Evolutionary conservation across 2,329 filamentous ascomycete genomes (phyloP).

Genomic region (Didymella lethalis): DNA sequence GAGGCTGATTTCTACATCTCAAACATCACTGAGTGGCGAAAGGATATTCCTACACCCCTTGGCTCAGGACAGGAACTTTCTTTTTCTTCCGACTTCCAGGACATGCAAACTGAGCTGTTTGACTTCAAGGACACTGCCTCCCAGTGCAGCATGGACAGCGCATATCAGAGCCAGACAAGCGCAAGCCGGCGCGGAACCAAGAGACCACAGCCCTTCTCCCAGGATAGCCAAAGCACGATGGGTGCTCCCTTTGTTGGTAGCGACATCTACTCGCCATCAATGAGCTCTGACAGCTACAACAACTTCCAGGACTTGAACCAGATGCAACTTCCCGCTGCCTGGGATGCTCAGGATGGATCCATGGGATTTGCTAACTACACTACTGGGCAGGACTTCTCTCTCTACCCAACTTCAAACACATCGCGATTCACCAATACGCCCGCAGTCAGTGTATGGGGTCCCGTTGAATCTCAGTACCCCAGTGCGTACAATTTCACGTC

Average conservation of each 20-base stretch:
- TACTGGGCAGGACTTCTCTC: slow-evolving; percentile 47
- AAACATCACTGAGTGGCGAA: slow-evolving; percentile 54
- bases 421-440: slow-evolving; percentile 35
- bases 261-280: slow-evolving; percentile 48
- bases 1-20: slow-evolving; percentile 47
- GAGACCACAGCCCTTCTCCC: slow-evolving; percentile 39
- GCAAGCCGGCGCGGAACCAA: slow-evolving; percentile 44
- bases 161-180: slow-evolving; percentile 52
- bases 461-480: slow-evolving; percentile 38
- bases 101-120: slow-evolving; percentile 48
- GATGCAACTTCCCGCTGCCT: slow-evolving; percentile 43
- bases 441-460: slow-evolving; percentile 34
- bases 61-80: slow-evolving; percentile 47
- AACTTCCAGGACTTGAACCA: slow-evolving; percentile 48
- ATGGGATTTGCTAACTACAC: slow-evolving; percentile 50
- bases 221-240: slow-evolving; percentile 43
- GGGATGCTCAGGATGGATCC: slow-evolving; percentile 43
- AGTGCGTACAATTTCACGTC: slow-evolving; percentile 38
- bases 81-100: slow-evolving; percentile 45
- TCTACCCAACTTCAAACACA: slow-evolving; percentile 38
- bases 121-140: slow-evolving; percentile 50
- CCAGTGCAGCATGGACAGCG: slow-evolving; percentile 54
- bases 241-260: slow-evolving; percentile 42
- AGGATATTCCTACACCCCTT: slow-evolving; percentile 48
- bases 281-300: slow-evolving; percentile 48